Base-by-base conservation (phyloP, 352 stramenopile species). In the Halophytophthora polymorphica region DNA sequence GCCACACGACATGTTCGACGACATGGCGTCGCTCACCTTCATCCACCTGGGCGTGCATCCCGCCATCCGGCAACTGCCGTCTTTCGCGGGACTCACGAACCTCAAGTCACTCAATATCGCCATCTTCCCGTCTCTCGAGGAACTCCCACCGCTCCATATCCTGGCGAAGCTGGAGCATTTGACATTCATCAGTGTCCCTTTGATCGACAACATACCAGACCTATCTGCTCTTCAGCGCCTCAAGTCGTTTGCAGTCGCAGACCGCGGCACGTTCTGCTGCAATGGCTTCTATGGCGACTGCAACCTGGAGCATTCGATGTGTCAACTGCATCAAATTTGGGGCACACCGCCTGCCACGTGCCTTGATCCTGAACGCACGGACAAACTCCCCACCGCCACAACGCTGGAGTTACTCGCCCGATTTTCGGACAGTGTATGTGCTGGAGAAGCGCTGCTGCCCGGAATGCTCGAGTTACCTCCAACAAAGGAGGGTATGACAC, bases 371-470 rank as follows among this genome's bases (percentile, higher is more conserved):
- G 50, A 53, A 35, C 50, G 42, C 11, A 34, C 23, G n/a, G 35
- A 50, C 31, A 50, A 37, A 12, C 50, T 17, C 21, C 53, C 59
- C 23, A 63, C 52, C 4, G 14, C 50, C 1, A 58, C 22, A 7
- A 74, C 64, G 1, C 36, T 58, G 14, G 48, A 35, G 6, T 8
- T 70, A 0, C 45, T 74, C 19, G 23, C 47, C 5, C 51, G 50
- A 10, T 71, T 62, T 22, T 41, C 58, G 7, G n/a, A 38, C 3
- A 60, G 51, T 3, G 47, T 71, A 2, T 77, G 68, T 6, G n/a
- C n/a, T n/a, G 66, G 45, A 29, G 40, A 61, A 29, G 22, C 45
- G 10, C 13, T 56, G 15, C 19, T 43, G 0, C 45, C 58, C 4
- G 51, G n/a, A 4, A 36, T 46, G 1, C 22, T 69, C 17, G 58